Percentiles rank a stretch among this genome's conserved stretches.
Conservation (phyloP, 768 basidiomycete genomes). For the Auricularia heimuer region DNA sequence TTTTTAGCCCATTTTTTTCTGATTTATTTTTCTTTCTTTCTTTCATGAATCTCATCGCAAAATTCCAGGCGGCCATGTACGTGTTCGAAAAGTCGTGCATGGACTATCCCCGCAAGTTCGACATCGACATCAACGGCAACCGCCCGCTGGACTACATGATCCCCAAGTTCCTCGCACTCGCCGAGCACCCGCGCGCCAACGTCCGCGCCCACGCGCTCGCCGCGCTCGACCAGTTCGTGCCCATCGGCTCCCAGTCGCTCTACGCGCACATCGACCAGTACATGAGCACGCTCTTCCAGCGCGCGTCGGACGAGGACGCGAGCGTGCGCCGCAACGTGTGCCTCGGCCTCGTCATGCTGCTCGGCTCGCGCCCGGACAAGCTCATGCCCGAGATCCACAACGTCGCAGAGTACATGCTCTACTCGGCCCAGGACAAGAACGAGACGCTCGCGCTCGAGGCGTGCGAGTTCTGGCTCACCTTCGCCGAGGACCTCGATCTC, state of each 20-base stretch:
- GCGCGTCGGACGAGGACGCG: constrained; percentile 89
- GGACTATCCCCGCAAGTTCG: constrained; percentile 91
- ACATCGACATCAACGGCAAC: constrained; percentile 87
- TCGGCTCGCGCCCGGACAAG: constrained; percentile 89
- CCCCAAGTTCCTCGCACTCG: constrained; percentile 83
- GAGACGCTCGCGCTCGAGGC: constrained; percentile 95
- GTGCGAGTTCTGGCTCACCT: constrained; percentile 99
- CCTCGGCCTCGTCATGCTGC: constrained; percentile 85
- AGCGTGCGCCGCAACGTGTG: constrained; percentile 93
- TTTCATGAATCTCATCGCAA: too few relatives aligned
- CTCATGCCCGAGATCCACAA: constrained; percentile 92
- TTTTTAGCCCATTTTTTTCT: too few relatives aligned
- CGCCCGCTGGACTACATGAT: constrained; percentile 94
- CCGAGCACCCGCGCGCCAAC: constrained; percentile 76
- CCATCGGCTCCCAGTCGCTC: constrained; percentile 77
- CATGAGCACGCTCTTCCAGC: constrained; percentile 87
- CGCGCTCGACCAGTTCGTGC: constrained; percentile 90
- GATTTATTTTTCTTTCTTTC: not conserved
- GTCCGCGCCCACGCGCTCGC: constrained; percentile 90
- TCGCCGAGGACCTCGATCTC: constrained; percentile 90
- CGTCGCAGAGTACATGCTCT: constrained; percentile 98
- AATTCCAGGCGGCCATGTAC: constrained; percentile 74
- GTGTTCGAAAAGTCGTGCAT: constrained; percentile 93
- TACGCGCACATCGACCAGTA: constrained; percentile 87
- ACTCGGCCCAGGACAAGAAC: constrained; percentile 95